Percentiles rank a stretch among this genome's conserved stretches.
These are phyloP conservation scores for Centaurea solstitialis DNA, from an alignment of 129 eudicot genomes.

Conservation along the genomic window DNA sequence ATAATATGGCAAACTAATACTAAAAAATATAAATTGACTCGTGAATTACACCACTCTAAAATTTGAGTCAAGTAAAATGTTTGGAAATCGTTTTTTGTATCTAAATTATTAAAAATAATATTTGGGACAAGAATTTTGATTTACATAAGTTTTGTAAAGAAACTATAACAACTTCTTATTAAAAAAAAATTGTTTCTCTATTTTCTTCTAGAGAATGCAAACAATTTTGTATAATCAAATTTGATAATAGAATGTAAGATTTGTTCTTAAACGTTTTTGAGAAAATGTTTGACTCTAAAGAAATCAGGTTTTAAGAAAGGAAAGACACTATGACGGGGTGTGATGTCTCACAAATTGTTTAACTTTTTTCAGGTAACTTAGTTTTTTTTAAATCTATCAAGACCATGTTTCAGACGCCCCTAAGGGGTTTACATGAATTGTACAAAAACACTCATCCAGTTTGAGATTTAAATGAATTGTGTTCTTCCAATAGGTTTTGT, in stretches of 20 bases:
- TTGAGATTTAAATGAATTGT: no score
- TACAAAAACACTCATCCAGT: no score
- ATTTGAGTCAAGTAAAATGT: not conserved
- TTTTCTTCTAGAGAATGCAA: no score
- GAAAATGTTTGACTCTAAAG: not conserved
- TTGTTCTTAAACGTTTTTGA: not conserved
- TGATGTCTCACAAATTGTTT: not conserved
- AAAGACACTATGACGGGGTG: not conserved
- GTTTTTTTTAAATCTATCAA: no score
- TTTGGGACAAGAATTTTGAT: not conserved
- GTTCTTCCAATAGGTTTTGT: no score
- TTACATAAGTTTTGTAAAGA: not conserved
- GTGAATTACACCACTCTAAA: not conserved
- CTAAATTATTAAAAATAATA: no score
- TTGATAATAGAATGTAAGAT: not conserved
- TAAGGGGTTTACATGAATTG: no score
- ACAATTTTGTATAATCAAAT: not conserved
- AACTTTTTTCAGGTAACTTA: not conserved
- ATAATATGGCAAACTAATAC: not conserved
- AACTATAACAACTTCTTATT: no score
- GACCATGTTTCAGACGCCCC: no score
- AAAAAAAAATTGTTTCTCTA: no score
- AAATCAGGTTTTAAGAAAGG: not conserved
- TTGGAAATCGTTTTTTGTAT: not conserved
- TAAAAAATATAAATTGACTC: not conserved